Conservation (phyloP, 1,284 basidiomycete genomes). For the Amylostereum chailletii region DNA sequence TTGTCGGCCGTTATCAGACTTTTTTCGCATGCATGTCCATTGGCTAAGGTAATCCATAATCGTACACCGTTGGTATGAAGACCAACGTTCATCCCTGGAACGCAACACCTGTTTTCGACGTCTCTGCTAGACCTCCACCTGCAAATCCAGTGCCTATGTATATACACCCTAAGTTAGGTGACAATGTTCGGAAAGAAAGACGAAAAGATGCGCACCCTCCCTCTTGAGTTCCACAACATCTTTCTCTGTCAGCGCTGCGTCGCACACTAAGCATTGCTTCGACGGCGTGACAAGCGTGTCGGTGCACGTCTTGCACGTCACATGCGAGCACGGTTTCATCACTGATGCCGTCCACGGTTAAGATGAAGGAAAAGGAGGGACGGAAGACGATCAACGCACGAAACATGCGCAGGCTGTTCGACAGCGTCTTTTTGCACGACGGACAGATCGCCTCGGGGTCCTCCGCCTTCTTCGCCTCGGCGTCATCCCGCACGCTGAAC, state of each 20-base stretch:
- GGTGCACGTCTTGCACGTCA: slow-evolving; percentile 80
- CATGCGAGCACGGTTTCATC: slow-evolving; percentile 76
- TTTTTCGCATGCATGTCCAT: too few relatives aligned
- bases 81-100: slow-evolving; percentile 54
- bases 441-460: slow-evolving; percentile 68
- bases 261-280: slow-evolving; percentile 79
- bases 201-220: slow-evolving; percentile 48
- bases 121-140: slow-evolving; percentile 85
- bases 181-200: background rate
- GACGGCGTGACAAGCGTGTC: slow-evolving; percentile 72
- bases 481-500: slow-evolving; percentile 50
- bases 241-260: slow-evolving; percentile 47
- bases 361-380: background rate
- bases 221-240: slow-evolving; percentile 72
- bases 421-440: slow-evolving; percentile 79
- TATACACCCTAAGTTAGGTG: slow-evolving; percentile 6
- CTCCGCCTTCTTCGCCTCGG: slow-evolving; percentile 37
- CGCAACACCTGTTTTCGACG: slow-evolving; percentile 60
- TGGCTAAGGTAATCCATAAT: too few relatives aligned
- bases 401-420: slow-evolving; percentile 66
- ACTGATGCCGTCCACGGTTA: slow-evolving; percentile 29
- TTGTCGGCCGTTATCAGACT: too few relatives aligned
- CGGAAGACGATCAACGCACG: slow-evolving; percentile 35
- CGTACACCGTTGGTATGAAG: too few relatives aligned
- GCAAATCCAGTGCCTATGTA: slow-evolving; percentile 77